Base-by-base conservation (phyloP, 805 yeast species). In the Hanseniaspora lachancei region DNA sequence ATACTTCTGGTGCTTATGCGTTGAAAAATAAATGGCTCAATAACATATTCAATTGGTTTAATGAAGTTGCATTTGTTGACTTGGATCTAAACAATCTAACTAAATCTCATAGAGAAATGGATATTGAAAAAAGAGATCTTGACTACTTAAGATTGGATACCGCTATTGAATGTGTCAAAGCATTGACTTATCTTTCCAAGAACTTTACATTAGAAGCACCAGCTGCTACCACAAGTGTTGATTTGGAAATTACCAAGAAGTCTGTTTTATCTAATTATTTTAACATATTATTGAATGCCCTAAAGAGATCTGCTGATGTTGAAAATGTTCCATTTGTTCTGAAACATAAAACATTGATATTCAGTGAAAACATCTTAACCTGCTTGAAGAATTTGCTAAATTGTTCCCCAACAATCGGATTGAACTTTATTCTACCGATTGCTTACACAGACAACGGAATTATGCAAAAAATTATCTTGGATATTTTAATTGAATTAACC, bases 381-480 rank as follows among this genome's bases (percentile, higher is more conserved):
- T 80, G 86, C 21, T 71, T 87, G 50, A 80, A 89, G 2, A 84
- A 84, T 60, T 66, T 88, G 53, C 72, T 88, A 47, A 81, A 78
- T 61, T 76, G 86, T 4, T 88, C 88, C 62, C 80, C 83, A 7
- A 88, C 83, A 55, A 81, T 85, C 24, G 95, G 95, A 8, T 70
- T 88, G 62, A 80, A 79, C 53, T 79, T 78, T 65, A 88, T 89
- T 2, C 66, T 87, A 16, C 89, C 93, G 0, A 75, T 87, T 64
- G 93, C 95, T 0, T 86, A 81, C 62, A 86, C 86, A 62, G 76
- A 76, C 23, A 84, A 84, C 64, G 67, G 70, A 15, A 75, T 80
- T 54, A 81, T 86, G 32, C 72, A 93, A 58, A 72, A 82, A 12
- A 80, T 95, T 0, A 86, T 87, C 63, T 72, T 88, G 63, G 82